Base-by-base conservation (phyloP, 257 asterid genomes). In the Eucommia ulmoides region DNA sequence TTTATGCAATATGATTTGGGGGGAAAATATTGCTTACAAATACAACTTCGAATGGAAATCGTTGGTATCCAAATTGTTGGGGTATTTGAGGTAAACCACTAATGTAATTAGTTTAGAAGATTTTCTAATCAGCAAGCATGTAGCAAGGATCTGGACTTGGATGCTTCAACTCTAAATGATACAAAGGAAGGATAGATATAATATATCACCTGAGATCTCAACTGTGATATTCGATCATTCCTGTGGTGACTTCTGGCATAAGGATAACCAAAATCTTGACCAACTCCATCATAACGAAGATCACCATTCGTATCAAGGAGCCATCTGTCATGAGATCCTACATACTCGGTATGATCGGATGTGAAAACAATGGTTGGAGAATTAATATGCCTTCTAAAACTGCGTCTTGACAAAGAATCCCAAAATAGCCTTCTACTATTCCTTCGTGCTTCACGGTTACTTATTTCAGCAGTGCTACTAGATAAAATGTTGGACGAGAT, bases 331-430 rank as follows among this genome's bases (percentile, higher is more conserved):
- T 63, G 77, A 63, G 71, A 53, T 60, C 79, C 74, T 29, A 70
- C 46, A 60, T 50, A 51, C 51, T 78, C 78, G 66, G 83, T 53
- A 64, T 58, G 70, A 65, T 69, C 73, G 26, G 82, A 65, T 23
- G 93, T 60, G 24, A 72, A 72, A 15, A 51, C 46, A 55, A 60
- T 65, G 22, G 62, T 64, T 62, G 74, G 71, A 20, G 82, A 68
- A 33, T 82, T 77, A 23, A 69, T 38, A 57, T 66, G 74, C 63
- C 93, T 73, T 72, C 96, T 75, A 38, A 89, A 79, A 69, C 65
- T 56, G 50, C 82, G 81, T 65, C 92, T 74, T 24, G 94, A 74
- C 60, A 84, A 84, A 33, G 96, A 79, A 64, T 89, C 96, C 94
- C 88, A 78, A 58, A 84, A 89, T 59, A 84, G 76, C 65, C 96